Base-by-base conservation (phyloP, 768 basidiomycete species). In the Pulveroboletus frians region DNA sequence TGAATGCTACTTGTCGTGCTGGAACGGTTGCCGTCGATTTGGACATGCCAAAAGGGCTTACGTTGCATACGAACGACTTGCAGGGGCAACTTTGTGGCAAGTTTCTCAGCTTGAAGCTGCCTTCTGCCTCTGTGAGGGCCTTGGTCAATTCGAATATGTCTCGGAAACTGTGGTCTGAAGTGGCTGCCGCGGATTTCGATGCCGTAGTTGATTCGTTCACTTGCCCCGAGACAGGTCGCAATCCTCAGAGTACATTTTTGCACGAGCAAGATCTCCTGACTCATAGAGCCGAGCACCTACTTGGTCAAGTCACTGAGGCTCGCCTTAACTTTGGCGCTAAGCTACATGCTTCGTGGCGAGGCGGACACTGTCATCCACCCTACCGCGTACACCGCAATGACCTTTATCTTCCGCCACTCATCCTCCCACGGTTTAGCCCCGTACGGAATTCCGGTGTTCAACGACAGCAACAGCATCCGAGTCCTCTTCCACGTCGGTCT, bases 1-100 rank as follows among this genome's bases (percentile, higher is more conserved):
- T 86, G 18, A 79, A 89, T 46, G 55, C 77, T 7, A 77, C 78
- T 4, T 81, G 85, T 72, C 70, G 70, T 50, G 75, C 76, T 7
- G 76, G 73, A 4, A 65, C 68, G 27, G 76, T 80, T 18, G 83
- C 83, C 0, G 29, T 85, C 10, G 71, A 83, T 21, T 43, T 88
- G 14, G 62, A 71, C 1, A 53, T 90, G 0, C 76, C 83, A 1
- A 53, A 67, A 7, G 92, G 92, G 4, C 50, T 93, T 26, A 71
- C 70, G 26, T 55, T 90, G 15, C 81, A 88, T 48, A 80, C 71
- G 54, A 95, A 93, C 60, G 86, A 94, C 58, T 68, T 87, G 21
- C 84, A 85, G 2, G 83, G 87, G 14, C 73, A 77, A 26, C 73
- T 74, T 32, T 84, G 88, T 62, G 76, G 79, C 38, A 88, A 78